Percentiles rank a stretch among this genome's conserved stretches.
Conservation (phyloP, 2,329 filamentous ascomycete genomes). For the Chalara sp. region DNA sequence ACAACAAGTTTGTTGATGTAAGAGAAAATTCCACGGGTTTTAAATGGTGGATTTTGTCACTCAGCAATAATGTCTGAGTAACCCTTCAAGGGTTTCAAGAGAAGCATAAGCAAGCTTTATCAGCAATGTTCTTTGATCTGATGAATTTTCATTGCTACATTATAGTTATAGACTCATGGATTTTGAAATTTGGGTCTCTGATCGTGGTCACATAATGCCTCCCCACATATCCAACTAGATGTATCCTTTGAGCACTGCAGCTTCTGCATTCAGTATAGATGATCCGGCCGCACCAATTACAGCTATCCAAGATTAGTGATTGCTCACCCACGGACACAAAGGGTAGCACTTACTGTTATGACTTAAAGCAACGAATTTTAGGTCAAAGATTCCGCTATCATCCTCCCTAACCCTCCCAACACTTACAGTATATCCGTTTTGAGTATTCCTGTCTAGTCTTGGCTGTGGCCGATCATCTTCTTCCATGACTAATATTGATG, state of each 20-base stretch:
- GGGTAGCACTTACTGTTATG: constrained; percentile 52
- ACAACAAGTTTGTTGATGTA: too few species aligned
- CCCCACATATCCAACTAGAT: constrained; percentile 40
- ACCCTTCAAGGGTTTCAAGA: too few species aligned
- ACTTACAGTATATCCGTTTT: constrained; percentile 81
- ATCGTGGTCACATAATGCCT: not conserved
- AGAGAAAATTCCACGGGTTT: not conserved
- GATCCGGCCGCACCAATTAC: constrained; percentile 95
- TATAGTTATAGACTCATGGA: too few species aligned
- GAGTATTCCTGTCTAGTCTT: constrained; percentile 77
- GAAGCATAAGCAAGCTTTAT: too few species aligned
- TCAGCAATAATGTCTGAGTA: not conserved
- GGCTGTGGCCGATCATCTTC: constrained; percentile 88
- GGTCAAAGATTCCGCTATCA: constrained; percentile 82
- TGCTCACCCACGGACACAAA: not conserved
- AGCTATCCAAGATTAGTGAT: constrained; percentile 38
- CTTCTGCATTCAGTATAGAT: constrained; percentile 90
- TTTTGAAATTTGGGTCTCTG: not conserved
- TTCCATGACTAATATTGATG: constrained; percentile 82
- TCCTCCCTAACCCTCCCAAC: constrained; percentile 79
- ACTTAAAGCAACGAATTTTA: constrained; percentile 90
- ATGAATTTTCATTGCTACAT: too few species aligned
- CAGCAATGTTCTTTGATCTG: too few species aligned
- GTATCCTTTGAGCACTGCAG: constrained; percentile 82
- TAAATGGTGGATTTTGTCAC: not conserved